These are phyloP conservation scores for Coniochaeta prunicola DNA, from an alignment of 2,329 filamentous ascomycete genomes.

Conservation along the genomic window DNA sequence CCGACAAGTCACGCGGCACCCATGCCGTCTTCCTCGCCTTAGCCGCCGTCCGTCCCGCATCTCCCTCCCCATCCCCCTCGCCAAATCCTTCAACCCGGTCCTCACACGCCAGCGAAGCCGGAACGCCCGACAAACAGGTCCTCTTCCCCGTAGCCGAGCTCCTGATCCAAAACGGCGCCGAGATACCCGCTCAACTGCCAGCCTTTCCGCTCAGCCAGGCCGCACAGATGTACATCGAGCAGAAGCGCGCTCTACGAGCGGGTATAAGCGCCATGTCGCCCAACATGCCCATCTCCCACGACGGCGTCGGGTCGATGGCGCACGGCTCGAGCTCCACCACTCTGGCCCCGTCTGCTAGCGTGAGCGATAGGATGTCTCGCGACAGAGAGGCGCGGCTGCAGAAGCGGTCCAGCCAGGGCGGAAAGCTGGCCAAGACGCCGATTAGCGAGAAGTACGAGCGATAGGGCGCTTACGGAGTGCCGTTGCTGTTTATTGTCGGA, in stretches of 20 bases:
- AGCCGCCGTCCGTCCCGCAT: conserved; percentile 82
- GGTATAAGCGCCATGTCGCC: conserved; percentile 21
- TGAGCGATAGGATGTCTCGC: conserved; percentile 42
- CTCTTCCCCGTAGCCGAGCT: conserved; percentile 88
- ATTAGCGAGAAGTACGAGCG: conserved; percentile 52
- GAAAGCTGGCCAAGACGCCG: conserved; percentile 59
- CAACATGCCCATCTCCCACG: conserved; percentile 30
- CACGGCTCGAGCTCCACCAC: conserved; percentile 29
- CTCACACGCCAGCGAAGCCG: neutral
- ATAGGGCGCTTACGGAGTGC: conserved; percentile 16
- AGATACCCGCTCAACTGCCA: conserved; percentile 68
- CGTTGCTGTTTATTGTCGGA: neutral
- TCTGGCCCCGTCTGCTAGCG: conserved; percentile 18
- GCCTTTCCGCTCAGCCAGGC: conserved; percentile 77
- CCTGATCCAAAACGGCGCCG: conserved; percentile 86
- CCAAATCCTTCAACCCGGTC: conserved; percentile 15
- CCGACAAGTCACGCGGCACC: conserved; percentile 80
- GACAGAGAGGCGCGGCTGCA: conserved; percentile 65
- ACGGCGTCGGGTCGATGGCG: conserved; percentile 52
- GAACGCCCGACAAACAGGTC: conserved; percentile 40
- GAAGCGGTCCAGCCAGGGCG: conserved; percentile 73
- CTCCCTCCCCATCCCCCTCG: conserved; percentile 41
- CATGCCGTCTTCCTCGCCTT: conserved; percentile 87
- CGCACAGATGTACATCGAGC: conserved; percentile 78
- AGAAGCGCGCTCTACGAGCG: conserved; percentile 52